These are phyloP conservation scores for Quercus ilex DNA, from an alignment of 306 rosid species.

Conservation along the genomic window DNA sequence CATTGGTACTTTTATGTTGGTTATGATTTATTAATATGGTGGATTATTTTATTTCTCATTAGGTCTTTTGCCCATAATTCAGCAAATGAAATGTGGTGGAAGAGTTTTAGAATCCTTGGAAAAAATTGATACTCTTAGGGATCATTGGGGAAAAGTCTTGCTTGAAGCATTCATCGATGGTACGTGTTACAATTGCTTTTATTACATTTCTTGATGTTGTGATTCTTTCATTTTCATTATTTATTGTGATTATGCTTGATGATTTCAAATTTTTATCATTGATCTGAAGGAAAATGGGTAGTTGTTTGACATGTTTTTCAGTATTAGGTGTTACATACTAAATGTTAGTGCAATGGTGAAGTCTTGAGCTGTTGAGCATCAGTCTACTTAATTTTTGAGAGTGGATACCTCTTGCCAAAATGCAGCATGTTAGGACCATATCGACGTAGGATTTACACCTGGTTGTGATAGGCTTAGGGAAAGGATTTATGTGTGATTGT, in stretches of 20 bases:
- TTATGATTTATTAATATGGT: slow-evolving; percentile 19
- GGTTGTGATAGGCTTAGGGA: no score
- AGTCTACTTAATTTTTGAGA: neutral
- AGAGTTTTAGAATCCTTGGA: slow-evolving; percentile 58
- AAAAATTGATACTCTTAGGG: slow-evolving; percentile 41
- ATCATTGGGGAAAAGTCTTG: slow-evolving; percentile 35
- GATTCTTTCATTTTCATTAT: slow-evolving; percentile 1
- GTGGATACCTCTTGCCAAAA: neutral
- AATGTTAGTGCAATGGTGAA: neutral
- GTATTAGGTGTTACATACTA: neutral
- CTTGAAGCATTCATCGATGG: slow-evolving; percentile 72
- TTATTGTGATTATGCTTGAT: neutral
- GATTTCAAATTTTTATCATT: neutral
- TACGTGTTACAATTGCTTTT: slow-evolving; percentile 30
- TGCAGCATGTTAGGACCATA: neutral
- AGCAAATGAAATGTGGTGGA: slow-evolving; percentile 57
- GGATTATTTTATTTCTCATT: slow-evolving; percentile 26
- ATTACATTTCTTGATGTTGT: slow-evolving; percentile 14
- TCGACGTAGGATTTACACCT: no score
- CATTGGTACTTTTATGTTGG: slow-evolving; percentile 3
- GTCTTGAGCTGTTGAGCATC: neutral
- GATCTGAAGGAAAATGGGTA: neutral
- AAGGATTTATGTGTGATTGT: no score
- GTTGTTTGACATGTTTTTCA: neutral
- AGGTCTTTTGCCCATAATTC: slow-evolving; percentile 85